phyloP scores from a whole-genome alignment of 148 eudicot species.

The Diospyros kaki region DNA sequence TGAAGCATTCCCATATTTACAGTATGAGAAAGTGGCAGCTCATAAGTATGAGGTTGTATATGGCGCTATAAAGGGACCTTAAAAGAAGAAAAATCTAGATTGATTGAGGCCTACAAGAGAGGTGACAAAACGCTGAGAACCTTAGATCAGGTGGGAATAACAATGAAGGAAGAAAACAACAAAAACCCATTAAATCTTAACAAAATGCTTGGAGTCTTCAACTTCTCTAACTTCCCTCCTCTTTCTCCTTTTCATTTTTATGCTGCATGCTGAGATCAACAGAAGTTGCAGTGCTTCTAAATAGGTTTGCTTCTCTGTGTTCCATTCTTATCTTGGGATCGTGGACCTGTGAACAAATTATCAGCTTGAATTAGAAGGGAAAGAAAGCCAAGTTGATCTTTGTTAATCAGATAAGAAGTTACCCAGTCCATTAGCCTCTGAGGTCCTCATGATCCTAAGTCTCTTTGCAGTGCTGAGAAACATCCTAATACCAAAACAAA shows the following conservation, averaged over 20 bases:
- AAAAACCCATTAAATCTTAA: not conserved
- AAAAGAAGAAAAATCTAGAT: not conserved
- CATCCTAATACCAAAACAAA: constrained; percentile 38
- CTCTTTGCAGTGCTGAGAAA: constrained; percentile 68
- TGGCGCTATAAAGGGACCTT: not conserved
- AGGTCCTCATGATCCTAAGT: constrained; percentile 74
- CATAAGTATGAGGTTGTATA: constrained; percentile 7
- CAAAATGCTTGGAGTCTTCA: constrained; percentile 20
- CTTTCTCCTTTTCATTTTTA: constrained; percentile 8
- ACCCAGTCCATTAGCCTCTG: constrained; percentile 83
- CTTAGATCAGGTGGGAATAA: not conserved
- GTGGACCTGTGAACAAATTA: constrained; percentile 42
- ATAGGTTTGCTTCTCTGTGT: constrained; percentile 44
- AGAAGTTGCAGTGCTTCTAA: constrained; percentile 10
- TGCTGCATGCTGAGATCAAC: not conserved
- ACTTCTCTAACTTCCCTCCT: constrained; percentile 4
- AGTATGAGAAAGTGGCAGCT: constrained; percentile 11
- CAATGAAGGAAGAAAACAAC: not conserved
- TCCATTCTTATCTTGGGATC: constrained; percentile 41
- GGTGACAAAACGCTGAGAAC: not conserved
- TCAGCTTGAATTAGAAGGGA: not conserved
- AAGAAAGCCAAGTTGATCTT: not conserved
- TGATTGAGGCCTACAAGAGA: not conserved
- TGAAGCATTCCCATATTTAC: constrained; percentile 26
- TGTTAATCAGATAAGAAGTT: constrained; percentile 1